A percentile compares a stretch with the other conserved stretches of the same genome.
These are phyloP conservation scores for Massarina eburnea DNA, from an alignment of 2,329 filamentous ascomycete genomes.

Conservation along the genomic window DNA sequence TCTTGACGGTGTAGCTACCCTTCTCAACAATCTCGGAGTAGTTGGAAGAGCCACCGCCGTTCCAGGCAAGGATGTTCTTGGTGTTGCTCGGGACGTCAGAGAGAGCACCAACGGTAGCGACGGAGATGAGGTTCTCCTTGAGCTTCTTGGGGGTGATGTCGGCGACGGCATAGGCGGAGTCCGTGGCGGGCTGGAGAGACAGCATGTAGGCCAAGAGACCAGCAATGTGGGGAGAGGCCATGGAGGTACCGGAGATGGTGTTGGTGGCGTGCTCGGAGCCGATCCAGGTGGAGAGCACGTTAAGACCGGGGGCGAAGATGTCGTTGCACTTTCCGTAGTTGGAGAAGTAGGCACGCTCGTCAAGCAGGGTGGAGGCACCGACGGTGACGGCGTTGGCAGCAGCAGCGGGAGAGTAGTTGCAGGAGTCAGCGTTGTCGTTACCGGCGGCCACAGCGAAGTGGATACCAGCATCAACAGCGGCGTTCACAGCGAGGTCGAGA, in stretches of 20 bases:
- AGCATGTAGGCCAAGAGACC: slow-evolving; percentile 98
- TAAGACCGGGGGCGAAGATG: slow-evolving; percentile 96
- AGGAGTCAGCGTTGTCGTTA: slow-evolving; percentile 98
- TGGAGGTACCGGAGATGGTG: slow-evolving; percentile 98
- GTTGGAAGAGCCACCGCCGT: slow-evolving; percentile 93
- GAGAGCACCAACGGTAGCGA: slow-evolving; percentile 78
- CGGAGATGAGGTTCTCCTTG: slow-evolving; percentile 82
- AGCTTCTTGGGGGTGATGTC: slow-evolving; percentile 90
- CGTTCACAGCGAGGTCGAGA: slow-evolving; percentile 90
- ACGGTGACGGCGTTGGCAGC: slow-evolving; percentile 92
- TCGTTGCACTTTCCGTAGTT: slow-evolving; percentile 99
- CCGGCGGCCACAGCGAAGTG: slow-evolving; percentile 98
- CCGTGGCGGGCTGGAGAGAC: slow-evolving; percentile 85
- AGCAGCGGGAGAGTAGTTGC: slow-evolving; percentile 97
- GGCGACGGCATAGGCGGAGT: slow-evolving; percentile 89
- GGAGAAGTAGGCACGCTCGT: slow-evolving; percentile 99
- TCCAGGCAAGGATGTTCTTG: slow-evolving; percentile 96
- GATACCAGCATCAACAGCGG: slow-evolving; percentile 85
- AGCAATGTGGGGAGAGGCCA: slow-evolving; percentile 96
- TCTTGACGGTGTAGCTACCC: slow-evolving; percentile 66
- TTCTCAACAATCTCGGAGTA: slow-evolving; percentile 78
- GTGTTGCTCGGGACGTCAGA: slow-evolving; percentile 82
- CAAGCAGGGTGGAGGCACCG: slow-evolving; percentile 87
- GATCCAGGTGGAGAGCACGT: slow-evolving; percentile 98
- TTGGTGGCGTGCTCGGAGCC: slow-evolving; percentile 95